Conservation (phyloP, 805 yeast genomes). For the Gaillardinia entomophila region DNA sequence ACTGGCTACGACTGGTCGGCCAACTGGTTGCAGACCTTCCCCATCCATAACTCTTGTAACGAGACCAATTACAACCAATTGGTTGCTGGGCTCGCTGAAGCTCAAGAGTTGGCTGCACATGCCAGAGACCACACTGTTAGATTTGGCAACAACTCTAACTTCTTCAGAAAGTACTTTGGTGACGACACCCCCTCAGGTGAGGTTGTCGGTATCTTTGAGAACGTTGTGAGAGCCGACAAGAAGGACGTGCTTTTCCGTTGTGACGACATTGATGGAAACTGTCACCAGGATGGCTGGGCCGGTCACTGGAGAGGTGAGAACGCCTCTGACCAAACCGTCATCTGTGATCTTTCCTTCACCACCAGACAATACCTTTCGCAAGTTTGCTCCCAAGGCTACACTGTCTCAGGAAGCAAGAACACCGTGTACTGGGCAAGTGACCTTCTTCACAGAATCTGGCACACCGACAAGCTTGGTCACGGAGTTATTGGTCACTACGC, state of each 20-base stretch:
- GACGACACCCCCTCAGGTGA: conserved; percentile 26
- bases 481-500: conserved; percentile 29
- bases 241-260: conserved; percentile 29
- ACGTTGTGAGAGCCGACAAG: conserved; percentile 25
- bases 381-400: conserved; percentile 30
- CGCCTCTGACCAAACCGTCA: conserved; percentile 31
- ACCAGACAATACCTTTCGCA: conserved; percentile 23
- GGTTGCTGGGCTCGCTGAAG: conserved; percentile 20
- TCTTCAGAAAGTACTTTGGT: conserved; percentile 33
- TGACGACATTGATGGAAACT: conserved; percentile 34
- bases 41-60: conserved; percentile 12
- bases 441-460: conserved; percentile 34
- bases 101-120: conserved; percentile 22
- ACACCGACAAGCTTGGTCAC: conserved; percentile 23
- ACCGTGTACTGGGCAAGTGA: conserved; percentile 29
- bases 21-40: conserved; percentile 7
- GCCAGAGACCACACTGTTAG: conserved; percentile 30
- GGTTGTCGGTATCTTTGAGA: conserved; percentile 31
- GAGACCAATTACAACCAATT: conserved; percentile 11
- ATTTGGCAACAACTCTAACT: conserved; percentile 24
- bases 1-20: conserved; percentile 8
- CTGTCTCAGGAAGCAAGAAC: conserved; percentile 17
- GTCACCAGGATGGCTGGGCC: conserved; percentile 29
- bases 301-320: conserved; percentile 34
- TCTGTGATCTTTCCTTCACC: conserved; percentile 33